Conservation (phyloP, 805 yeast species). For the Candida bentonensis region DNA sequence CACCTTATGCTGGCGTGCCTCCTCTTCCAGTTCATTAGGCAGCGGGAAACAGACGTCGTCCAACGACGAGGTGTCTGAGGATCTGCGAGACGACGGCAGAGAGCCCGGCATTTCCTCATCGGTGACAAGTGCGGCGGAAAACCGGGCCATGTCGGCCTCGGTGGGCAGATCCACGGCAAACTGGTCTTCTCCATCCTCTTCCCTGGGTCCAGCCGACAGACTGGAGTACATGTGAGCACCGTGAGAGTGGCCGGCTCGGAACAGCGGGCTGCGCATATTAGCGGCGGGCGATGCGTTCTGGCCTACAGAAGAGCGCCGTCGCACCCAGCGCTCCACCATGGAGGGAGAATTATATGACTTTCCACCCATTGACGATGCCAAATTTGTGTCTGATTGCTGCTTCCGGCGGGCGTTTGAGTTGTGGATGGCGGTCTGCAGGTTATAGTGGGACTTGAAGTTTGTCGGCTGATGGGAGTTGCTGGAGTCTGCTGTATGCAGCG, state of each 20-base stretch:
- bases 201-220: not conserved
- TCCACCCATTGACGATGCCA: not conserved
- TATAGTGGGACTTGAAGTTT: not conserved
- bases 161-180: slow-evolving; percentile 13
- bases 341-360: not conserved
- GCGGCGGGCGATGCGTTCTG: not conserved
- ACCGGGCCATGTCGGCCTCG: slow-evolving; percentile 5
- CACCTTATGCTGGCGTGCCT: slow-evolving; percentile 18
- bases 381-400: not conserved
- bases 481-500: not conserved
- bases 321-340: slow-evolving; percentile 15
- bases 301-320: slow-evolving; percentile 9
- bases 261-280: not conserved
- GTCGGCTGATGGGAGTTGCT: not conserved
- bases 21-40: slow-evolving; percentile 25
- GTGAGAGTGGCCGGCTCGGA: slow-evolving; percentile 5
- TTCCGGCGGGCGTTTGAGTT: not conserved
- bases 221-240: not conserved
- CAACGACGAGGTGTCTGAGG: slow-evolving; percentile 51
- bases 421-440: not conserved
- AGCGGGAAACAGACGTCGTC: slow-evolving; percentile 90
- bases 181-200: slow-evolving; percentile 7
- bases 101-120: slow-evolving; percentile 23
- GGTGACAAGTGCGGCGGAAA: not conserved
- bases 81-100: slow-evolving; percentile 50